Base-by-base conservation (phyloP, 768 basidiomycete genomes). In the Trametes cingulata region DNA sequence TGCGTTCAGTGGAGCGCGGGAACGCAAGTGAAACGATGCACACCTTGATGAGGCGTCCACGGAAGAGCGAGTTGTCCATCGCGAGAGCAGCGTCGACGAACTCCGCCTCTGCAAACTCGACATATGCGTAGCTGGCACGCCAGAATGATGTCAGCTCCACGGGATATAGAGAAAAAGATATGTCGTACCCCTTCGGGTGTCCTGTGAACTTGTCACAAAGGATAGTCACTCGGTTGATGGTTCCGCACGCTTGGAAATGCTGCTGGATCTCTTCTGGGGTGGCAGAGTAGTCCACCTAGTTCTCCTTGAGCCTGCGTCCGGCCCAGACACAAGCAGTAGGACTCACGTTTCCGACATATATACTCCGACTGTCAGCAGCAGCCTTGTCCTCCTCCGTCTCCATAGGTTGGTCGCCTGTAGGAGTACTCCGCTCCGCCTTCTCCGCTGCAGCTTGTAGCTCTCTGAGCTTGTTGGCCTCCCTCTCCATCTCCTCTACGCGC, bases 151-250 rank as follows among this genome's bases (percentile, higher is more conserved):
- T 37, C 56, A 39, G 53, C 47, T 22, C 57, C 15, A 40, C 33
- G 49, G 60, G 1, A 49, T 35, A 40, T 15, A n/a, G 9, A 41
- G 14, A 25, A 14, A 52, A 17, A 27, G 29, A 8, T 3, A 65
- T 71, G 51, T 72, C 77, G 33, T 65, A 95, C 95, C 97, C 97
- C 85, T 98, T 98, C 47, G 97, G 96, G 77, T 98, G 95, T 48
- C 97, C 97, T 22, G 96, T 98, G 75, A 96, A 98, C 78, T 98
- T 98, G 83, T 99, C 97, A 75, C 96, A 98, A 27, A 99, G 86
- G 70, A 99, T 99, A 0, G 97, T 99, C 42, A 99, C 95, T 68
- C 97, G 86, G 77, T 99, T 99, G 75, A 99, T 99, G 15, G 91
- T 93, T 6, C 97, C 97, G 71, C 95, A 98, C 15, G 95, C 88